A percentile compares a stretch with the other conserved stretches of the same genome.
Conservation (phyloP, 2,329 filamentous ascomycete species). For the Fusarium brevicatenulatum region DNA sequence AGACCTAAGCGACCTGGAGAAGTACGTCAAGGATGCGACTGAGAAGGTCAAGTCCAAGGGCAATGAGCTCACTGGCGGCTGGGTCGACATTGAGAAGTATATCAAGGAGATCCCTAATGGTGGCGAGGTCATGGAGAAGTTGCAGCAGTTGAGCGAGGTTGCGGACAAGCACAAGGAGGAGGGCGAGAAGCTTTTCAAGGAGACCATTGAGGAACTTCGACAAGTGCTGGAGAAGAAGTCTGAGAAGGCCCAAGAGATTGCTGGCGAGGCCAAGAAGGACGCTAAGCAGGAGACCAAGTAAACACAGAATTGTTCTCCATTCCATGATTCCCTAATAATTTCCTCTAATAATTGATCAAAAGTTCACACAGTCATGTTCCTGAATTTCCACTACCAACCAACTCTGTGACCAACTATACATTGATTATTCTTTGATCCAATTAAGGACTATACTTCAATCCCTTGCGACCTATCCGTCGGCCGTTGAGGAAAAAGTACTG, state of each 20-base stretch:
- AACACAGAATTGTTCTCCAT: constrained; percentile 14
- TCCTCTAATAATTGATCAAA: constrained; percentile 22
- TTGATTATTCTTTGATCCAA: neutral
- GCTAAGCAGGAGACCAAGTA: constrained; percentile 58
- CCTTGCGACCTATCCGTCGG: constrained; percentile 19
- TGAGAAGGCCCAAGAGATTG: constrained; percentile 66
- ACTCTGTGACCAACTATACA: neutral
- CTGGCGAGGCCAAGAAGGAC: constrained; percentile 63
- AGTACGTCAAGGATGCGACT: constrained; percentile 48
- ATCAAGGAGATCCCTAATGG: constrained; percentile 73
- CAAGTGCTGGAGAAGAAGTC: constrained; percentile 71
- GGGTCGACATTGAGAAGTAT: constrained; percentile 68
- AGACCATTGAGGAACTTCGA: constrained; percentile 73
- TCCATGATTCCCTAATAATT: constrained; percentile 20
- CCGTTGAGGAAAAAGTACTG: constrained; percentile 55
- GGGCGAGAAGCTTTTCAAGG: constrained; percentile 74
- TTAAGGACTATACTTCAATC: constrained; percentile 30
- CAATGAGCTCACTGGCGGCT: constrained; percentile 50
- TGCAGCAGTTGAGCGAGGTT: constrained; percentile 71
- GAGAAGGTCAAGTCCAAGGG: constrained; percentile 59
- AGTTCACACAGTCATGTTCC: neutral
- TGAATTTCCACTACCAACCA: neutral
- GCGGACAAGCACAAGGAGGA: constrained; percentile 75
- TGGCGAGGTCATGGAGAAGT: constrained; percentile 71
- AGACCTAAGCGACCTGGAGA: constrained; percentile 58